Base-by-base conservation (phyloP, 1,284 basidiomycete genomes). In the Ceratobasidium papillatum region DNA sequence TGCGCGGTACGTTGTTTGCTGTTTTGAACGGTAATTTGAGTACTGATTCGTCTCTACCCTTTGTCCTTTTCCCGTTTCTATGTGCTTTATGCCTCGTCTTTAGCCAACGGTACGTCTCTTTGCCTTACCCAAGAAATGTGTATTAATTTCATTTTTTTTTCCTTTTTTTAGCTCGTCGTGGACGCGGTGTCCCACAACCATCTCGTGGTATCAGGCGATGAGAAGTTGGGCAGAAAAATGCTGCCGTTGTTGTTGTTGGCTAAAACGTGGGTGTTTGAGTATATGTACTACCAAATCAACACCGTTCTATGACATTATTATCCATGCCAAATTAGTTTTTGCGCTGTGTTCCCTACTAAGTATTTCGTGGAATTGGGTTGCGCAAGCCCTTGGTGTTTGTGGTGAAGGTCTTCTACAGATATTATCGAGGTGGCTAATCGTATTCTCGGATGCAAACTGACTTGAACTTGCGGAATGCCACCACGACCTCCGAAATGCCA, bases 141-240 rank as follows among this genome's bases (percentile, higher is more conserved):
- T 51, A 30, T 45, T 65, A 56, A n/a, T 71, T 78, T 54, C 78
- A 41, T 30, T 11, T 43, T 51, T 30, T 71, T 66, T 5, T 75
- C 74, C 76, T 74, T 79, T 73, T 80, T 79, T 32, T 79, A 94
- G 92, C 92, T 81, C 92, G 92, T 79, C 92, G 92, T 82, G 93
- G 93, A 80, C 91, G 92, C 79, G 92, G 92, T 76, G 90, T 92
- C 45, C 90, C 90, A 47, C 75, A 62, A 49, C 58, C 71, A 63
- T 62, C 75, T 30, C 75, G 92, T 78, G 92, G 92, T 76, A 94
- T 94, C 81, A 87, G 92, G 81, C 88, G 92, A 83, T 94, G 83
- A 89, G 51, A n/a, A 22, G 27, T 34, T 47, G 25, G 41, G 17
- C 43, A 11, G 62, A 30, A 27, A 49, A 25, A 17, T n/a, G 3